Evolutionary conservation across 2,329 filamentous ascomycete genomes (phyloP).

Genomic region (Talaromyces islandicus): DNA sequence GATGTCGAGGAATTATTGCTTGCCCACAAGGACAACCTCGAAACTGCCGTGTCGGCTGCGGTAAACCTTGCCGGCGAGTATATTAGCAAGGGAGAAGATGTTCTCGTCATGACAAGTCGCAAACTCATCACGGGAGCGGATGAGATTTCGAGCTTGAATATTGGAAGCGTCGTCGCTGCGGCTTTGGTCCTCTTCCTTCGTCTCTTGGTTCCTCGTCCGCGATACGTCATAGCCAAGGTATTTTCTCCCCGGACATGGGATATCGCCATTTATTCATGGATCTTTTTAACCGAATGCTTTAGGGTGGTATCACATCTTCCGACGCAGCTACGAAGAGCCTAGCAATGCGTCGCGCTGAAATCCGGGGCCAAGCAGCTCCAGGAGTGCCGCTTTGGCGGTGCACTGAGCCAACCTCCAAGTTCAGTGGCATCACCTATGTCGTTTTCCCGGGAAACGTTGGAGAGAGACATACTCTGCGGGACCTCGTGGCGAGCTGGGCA

Average conservation of each 20-base stretch:
- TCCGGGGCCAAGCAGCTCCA: conserved; percentile 53
- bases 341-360: conserved; percentile 47
- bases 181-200: conserved; percentile 48
- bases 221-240: conserved; percentile 53
- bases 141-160: conserved; percentile 48
- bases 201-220: conserved; percentile 42
- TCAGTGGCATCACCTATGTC: conserved; percentile 49
- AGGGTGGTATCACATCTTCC: conserved; percentile 55
- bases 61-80: conserved; percentile 32
- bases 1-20: conserved; percentile 47
- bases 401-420: conserved; percentile 47
- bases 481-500: conserved; percentile 31
- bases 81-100: conserved; percentile 40
- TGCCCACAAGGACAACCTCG: conserved; percentile 33
- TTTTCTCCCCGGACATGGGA: neutral
- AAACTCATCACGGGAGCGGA: conserved; percentile 46
- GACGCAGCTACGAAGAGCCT: conserved; percentile 55
- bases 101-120: conserved; percentile 55
- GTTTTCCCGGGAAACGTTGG: conserved; percentile 57
- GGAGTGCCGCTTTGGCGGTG: conserved; percentile 57
- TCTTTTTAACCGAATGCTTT: neutral
- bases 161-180: conserved; percentile 48
- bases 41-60: conserved; percentile 30
- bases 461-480: conserved; percentile 40
- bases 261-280: neutral